Conservation (phyloP, 202 grass and related monocot species). For the Panicum virgatum region DNA sequence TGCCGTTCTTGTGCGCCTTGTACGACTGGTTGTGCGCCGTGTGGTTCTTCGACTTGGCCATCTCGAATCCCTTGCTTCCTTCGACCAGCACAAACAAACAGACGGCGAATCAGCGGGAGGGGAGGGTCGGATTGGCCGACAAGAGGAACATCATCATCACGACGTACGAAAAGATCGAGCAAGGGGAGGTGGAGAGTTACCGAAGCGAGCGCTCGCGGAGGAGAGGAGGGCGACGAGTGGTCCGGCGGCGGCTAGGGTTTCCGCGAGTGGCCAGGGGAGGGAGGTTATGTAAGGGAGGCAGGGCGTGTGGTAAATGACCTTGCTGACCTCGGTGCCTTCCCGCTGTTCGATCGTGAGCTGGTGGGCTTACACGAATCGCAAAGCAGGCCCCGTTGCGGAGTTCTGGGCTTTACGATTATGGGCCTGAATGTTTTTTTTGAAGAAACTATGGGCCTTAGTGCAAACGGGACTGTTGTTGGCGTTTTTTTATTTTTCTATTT, state of each 20-base stretch:
- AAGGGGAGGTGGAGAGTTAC: neutral
- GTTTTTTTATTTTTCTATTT: too few species aligned
- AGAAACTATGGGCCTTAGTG: too few species aligned
- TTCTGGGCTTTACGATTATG: neutral
- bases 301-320: neutral
- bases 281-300: neutral
- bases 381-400: neutral
- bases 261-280: neutral
- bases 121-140: too few species aligned
- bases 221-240: neutral
- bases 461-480: too few species aligned
- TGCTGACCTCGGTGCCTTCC: neutral
- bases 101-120: neutral
- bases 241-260: slow-evolving; percentile 37
- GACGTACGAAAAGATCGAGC: neutral
- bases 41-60: slow-evolving; percentile 99
- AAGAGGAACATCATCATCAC: neutral
- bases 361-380: neutral
- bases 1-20: slow-evolving; percentile 98
- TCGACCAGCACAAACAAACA: neutral
- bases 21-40: slow-evolving; percentile 98
- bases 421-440: too few species aligned
- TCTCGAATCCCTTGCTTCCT: slow-evolving; percentile 37
- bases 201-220: neutral
- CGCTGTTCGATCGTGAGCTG: neutral